These are phyloP conservation scores for Diphasiastrum complanatum DNA, from an alignment of 83 land plant species.

Conservation along the genomic window DNA sequence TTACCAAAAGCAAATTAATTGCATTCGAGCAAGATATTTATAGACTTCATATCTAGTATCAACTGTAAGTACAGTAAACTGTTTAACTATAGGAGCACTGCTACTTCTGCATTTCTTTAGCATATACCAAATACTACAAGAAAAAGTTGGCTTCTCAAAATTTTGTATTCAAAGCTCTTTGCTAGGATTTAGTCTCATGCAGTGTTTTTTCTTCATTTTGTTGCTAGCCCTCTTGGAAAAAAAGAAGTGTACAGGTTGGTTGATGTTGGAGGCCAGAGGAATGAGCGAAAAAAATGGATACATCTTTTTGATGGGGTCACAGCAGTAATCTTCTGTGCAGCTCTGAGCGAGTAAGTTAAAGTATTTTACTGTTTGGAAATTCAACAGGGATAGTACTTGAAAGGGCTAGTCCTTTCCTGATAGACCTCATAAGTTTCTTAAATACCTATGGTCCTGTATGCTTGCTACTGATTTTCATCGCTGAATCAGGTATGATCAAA, in stretches of 20 bases:
- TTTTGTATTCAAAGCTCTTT: too few species aligned
- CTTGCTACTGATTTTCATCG: neutral
- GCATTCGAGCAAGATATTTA: too few species aligned
- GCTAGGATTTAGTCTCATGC: too few species aligned
- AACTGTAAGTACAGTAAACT: too few species aligned
- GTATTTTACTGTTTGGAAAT: neutral
- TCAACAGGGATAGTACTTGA: neutral
- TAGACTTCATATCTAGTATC: too few species aligned
- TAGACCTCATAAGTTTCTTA: too few species aligned
- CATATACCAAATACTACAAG: too few species aligned
- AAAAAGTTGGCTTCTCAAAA: too few species aligned
- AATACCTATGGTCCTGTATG: too few species aligned
- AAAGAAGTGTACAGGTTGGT: conserved; percentile 57
- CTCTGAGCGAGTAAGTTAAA: conserved; percentile 78
- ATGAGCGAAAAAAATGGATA: conserved; percentile 92
- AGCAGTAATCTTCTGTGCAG: conserved; percentile 92
- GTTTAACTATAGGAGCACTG: too few species aligned
- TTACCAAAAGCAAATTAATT: too few species aligned
- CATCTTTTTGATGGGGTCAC: conserved; percentile 98
- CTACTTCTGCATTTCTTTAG: too few species aligned
- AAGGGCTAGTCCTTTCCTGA: neutral
- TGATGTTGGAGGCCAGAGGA: conserved; percentile 97
- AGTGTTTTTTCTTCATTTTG: neutral
- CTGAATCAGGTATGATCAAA: conserved; percentile 76
- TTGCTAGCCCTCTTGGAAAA: neutral